Percentiles rank a stretch among this genome's conserved stretches.
These are phyloP conservation scores for Colletotrichum spaethianum DNA, from an alignment of 2,329 filamentous ascomycete species.

Conservation along the genomic window DNA sequence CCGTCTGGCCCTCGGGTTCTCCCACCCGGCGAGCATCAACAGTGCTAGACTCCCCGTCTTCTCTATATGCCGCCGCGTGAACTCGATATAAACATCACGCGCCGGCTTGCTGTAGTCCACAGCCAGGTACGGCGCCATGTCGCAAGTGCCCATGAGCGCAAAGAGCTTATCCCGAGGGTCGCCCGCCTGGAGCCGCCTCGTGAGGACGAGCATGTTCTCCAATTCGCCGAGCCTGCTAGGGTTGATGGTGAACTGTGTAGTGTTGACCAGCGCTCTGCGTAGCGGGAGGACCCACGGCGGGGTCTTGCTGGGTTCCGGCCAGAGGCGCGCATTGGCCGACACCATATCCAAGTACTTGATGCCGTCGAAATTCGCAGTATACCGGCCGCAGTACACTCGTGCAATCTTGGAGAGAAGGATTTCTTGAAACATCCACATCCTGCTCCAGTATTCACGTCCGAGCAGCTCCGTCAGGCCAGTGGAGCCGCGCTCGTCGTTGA, in stretches of 20 bases:
- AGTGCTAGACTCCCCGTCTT: neutral
- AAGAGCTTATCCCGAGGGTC: constrained; percentile 1
- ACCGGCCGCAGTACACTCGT: neutral
- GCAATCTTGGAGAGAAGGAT: neutral
- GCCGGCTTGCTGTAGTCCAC: neutral
- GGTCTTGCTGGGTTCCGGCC: neutral
- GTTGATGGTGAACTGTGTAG: neutral
- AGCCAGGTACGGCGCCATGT: neutral
- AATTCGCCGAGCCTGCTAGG: neutral
- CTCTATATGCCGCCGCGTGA: neutral
- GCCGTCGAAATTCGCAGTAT: neutral
- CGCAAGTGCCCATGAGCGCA: constrained; percentile 3
- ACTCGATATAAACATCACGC: neutral
- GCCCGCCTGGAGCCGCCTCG: neutral
- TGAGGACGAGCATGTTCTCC: neutral
- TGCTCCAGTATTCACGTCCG: constrained; percentile 7
- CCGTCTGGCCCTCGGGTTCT: neutral
- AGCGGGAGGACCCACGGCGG: neutral
- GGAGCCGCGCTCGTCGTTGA: neutral
- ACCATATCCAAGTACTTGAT: neutral
- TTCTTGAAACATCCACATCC: constrained; percentile 27
- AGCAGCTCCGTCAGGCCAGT: neutral
- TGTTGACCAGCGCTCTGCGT: constrained; percentile 1
- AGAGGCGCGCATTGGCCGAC: neutral
- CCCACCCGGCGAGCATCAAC: neutral